Conservation (phyloP, 768 basidiomycete genomes). For the Suillus sp. region DNA sequence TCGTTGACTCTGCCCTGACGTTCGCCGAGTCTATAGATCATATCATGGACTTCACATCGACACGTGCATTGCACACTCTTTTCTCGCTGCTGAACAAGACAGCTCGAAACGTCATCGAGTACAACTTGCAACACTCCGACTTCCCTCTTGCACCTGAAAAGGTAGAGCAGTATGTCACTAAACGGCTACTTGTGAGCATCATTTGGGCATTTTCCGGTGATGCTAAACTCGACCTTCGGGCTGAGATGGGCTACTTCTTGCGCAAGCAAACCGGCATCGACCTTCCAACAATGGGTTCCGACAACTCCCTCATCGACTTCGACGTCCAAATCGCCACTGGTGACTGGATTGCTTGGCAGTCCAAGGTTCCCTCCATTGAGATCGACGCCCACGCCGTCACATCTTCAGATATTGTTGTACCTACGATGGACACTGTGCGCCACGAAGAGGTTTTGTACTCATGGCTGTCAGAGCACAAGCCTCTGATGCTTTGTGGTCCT, state of each 20-base stretch:
- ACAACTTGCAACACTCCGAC: slow-evolving; percentile 93
- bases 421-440: slow-evolving; percentile 96
- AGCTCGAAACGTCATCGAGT: slow-evolving; percentile 88
- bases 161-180: slow-evolving; percentile 88
- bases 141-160: slow-evolving; percentile 87
- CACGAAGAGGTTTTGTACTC: slow-evolving; percentile 99
- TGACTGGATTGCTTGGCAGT: slow-evolving; percentile 92
- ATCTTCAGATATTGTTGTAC: slow-evolving; percentile 94
- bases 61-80: slow-evolving; percentile 90
- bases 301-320: slow-evolving; percentile 89
- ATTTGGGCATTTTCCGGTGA: slow-evolving; percentile 99
- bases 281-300: slow-evolving; percentile 72
- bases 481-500: slow-evolving; percentile 96
- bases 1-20: slow-evolving; percentile 76
- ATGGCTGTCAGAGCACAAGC: slow-evolving; percentile 98
- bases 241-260: slow-evolving; percentile 87
- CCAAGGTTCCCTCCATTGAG: slow-evolving; percentile 90
- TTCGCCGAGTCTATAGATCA: slow-evolving; percentile 89
- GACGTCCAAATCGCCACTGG: slow-evolving; percentile 87
- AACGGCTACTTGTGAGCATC: slow-evolving; percentile 86
- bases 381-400: slow-evolving; percentile 97
- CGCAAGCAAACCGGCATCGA: slow-evolving; percentile 87
- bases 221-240: slow-evolving; percentile 85
- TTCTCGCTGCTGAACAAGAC: slow-evolving; percentile 98
- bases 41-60: slow-evolving; percentile 97